phyloP scores from a whole-genome alignment of 2,329 filamentous ascomycete species.

The Exserohilum rostratum region DNA sequence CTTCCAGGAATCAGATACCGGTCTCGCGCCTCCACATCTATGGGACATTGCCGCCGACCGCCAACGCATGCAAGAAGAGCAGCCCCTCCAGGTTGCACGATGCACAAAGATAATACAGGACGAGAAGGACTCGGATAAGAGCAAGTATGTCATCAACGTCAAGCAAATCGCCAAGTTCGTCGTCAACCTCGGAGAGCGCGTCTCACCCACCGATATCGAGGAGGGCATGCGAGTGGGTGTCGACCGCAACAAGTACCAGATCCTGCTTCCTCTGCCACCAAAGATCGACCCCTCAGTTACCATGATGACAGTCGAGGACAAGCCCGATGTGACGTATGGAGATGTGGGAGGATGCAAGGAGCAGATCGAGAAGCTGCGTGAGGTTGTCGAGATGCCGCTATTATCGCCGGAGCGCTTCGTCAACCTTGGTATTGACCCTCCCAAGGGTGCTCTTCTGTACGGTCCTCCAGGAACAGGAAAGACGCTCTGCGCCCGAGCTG shows the following conservation, averaged over 20 bases:
- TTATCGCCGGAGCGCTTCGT: conserved; percentile 97
- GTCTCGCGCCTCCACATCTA: conserved; percentile 94
- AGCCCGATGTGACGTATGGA: conserved; percentile 98
- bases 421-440: conserved; percentile 97
- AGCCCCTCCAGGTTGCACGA: conserved; percentile 93
- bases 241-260: conserved; percentile 99
- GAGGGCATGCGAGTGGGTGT: conserved; percentile 99
- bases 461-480: conserved; percentile 98
- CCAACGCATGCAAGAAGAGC: conserved; percentile 98
- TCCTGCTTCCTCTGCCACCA: conserved; percentile 90
- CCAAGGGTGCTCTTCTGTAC: conserved; percentile 95
- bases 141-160: conserved; percentile 99
- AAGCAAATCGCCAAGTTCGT: conserved; percentile 99
- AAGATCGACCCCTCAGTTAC: conserved; percentile 99
- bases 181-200: conserved; percentile 93
- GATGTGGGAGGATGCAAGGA: conserved; percentile 99
- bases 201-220: conserved; percentile 98
- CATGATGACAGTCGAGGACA: conserved; percentile 99
- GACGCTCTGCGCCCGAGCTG: conserved; percentile 94
- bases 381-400: conserved; percentile 98
- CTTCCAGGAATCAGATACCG: conserved; percentile 90
- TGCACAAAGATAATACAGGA: conserved; percentile 99
- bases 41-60: conserved; percentile 98
- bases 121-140: conserved; percentile 94
- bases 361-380: conserved; percentile 97